Evolutionary conservation across 768 basidiomycete genomes (phyloP).

Genomic region (Mycena leptocephala): DNA sequence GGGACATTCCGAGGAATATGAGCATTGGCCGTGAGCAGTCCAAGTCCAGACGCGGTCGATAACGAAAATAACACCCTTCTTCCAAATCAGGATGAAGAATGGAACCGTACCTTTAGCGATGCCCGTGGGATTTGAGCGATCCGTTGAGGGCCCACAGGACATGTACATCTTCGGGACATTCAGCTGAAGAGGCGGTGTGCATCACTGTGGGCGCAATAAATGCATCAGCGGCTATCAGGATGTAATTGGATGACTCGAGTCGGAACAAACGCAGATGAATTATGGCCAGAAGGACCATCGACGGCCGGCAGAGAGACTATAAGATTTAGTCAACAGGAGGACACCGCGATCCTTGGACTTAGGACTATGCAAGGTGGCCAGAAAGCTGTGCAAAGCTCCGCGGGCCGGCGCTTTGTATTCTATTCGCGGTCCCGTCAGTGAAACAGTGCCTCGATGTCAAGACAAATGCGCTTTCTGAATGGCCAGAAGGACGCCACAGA

Average conservation of each 20-base stretch:
- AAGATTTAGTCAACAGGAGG: too few relatives aligned
- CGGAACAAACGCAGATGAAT: not conserved
- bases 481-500: too few relatives aligned
- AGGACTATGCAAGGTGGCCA: too few relatives aligned
- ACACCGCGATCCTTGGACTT: too few relatives aligned
- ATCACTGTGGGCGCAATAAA: not conserved
- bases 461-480: too few relatives aligned
- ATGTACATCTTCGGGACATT: not conserved
- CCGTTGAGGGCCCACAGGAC: not conserved
- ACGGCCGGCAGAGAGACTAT: too few relatives aligned
- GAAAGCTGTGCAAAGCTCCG: too few relatives aligned
- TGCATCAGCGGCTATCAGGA: not conserved
- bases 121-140: not conserved
- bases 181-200: constrained; percentile 1
- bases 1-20: not conserved
- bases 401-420: too few relatives aligned
- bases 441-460: too few relatives aligned
- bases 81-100: constrained; percentile 26
- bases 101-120: not conserved
- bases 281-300: not conserved
- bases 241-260: not conserved
- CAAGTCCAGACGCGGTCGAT: not conserved
- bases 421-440: too few relatives aligned
- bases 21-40: not conserved
- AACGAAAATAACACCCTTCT: constrained; percentile 7